Percentiles rank a stretch among this genome's conserved stretches.
Evolutionary conservation across 495 filamentous ascomycete species (phyloP).

Genomic region (Xylaria sp.): DNA sequence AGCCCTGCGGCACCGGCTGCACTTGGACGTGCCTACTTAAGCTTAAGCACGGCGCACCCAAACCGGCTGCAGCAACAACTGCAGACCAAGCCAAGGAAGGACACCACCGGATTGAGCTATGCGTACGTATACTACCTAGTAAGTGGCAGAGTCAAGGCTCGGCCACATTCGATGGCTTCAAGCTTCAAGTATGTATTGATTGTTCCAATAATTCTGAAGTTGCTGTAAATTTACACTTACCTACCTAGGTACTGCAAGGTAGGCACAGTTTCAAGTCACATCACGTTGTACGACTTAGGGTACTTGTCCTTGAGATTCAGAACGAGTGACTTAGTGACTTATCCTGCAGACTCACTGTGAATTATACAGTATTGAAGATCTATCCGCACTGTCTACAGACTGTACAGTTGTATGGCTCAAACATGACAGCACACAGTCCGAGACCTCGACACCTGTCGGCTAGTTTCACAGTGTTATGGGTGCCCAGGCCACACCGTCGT

Average conservation of each 20-base stretch:
- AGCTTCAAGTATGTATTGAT: not conserved
- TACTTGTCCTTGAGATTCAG: not conserved
- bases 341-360: not conserved
- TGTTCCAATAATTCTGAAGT: not conserved
- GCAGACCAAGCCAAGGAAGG: not conserved
- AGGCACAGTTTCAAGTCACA: constrained; percentile 14
- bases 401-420: not conserved
- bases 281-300: constrained; percentile 1
- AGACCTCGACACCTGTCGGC: not conserved
- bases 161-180: not conserved
- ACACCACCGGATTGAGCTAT: not conserved
- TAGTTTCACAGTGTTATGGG: not conserved
- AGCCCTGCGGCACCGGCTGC: constrained; percentile 2
- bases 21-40: not conserved
- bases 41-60: constrained; percentile 1
- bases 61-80: not conserved
- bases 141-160: not conserved
- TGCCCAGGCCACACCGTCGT: not conserved
- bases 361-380: not conserved
- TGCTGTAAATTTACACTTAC: not conserved
- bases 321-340: no score
- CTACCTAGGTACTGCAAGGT: no score
- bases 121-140: no score
- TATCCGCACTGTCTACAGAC: not conserved
- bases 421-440: not conserved